Percentiles rank a stretch among this genome's conserved stretches.
phyloP scores from a whole-genome alignment of 1,284 basidiomycete genomes.

The Trichosporon inkin region DNA sequence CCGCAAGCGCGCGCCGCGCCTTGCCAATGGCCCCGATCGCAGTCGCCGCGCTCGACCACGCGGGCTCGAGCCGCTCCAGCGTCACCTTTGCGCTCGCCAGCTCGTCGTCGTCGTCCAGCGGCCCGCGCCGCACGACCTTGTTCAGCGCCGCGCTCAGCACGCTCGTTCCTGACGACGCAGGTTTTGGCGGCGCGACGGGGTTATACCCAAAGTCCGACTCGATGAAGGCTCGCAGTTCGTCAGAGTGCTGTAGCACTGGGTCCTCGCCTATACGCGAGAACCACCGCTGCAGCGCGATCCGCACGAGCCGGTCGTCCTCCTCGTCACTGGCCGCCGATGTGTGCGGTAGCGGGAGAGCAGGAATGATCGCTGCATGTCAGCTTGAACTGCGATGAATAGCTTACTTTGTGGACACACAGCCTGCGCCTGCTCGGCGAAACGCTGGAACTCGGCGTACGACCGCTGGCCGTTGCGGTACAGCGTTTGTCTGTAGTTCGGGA shows the following conservation, averaged over 20 bases:
- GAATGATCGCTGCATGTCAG: constrained; percentile 62
- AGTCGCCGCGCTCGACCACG: constrained; percentile 83
- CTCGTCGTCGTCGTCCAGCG: constrained; percentile 57
- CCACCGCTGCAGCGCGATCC: constrained; percentile 89
- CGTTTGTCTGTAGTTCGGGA: constrained; percentile 80
- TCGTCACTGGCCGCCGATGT: constrained; percentile 92
- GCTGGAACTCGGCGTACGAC: constrained; percentile 85
- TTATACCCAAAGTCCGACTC: constrained; percentile 83
- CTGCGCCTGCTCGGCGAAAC: constrained; percentile 79
- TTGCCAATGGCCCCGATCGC: constrained; percentile 76
- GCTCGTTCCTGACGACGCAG: constrained; percentile 28
- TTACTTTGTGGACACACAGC: constrained; percentile 73
- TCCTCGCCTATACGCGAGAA: constrained; percentile 83
- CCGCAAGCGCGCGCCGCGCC: constrained; percentile 69
- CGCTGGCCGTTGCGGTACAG: constrained; percentile 86
- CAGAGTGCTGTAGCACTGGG: constrained; percentile 74
- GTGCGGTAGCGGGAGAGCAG: constrained; percentile 82
- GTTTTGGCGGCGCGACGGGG: constrained; percentile 57
- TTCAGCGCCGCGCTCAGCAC: constrained; percentile 46
- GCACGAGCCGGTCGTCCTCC: constrained; percentile 86
- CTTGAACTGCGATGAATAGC: constrained; percentile 8
- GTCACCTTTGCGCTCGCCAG: constrained; percentile 82
- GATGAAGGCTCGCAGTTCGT: constrained; percentile 84
- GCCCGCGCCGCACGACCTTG: constrained; percentile 46
- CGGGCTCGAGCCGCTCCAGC: constrained; percentile 78